Evolutionary conservation across 164 flowering plant genomes (phyloP), one percentile per base, ranked within the genome.

Genomic region (Brasenia schreberi): DNA sequence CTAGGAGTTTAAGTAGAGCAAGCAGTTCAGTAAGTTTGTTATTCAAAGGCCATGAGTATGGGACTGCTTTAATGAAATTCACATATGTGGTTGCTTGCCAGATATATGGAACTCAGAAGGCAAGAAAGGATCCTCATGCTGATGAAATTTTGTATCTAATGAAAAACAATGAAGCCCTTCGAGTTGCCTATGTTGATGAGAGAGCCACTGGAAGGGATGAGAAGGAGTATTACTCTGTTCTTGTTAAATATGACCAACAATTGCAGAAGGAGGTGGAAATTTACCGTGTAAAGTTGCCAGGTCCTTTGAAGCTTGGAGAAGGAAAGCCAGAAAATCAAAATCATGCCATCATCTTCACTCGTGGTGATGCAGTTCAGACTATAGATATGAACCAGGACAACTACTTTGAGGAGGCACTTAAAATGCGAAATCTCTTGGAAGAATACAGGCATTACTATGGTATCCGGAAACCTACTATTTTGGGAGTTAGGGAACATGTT

Each of bases 321-420:
- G 98, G 96, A 6, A 93, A 93, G 69, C 98, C 98, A 0, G 98
- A 93, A 73, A 93, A 93, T 71, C 98, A 93, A 76, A 93, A 93
- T 71, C 98, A 93, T 76, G 95, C 98, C 62, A 74, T 89, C 14
- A 93, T 93, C 66, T 93, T 93, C 69, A 93, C 98, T 5, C 78
- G 98, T 1, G 98, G 98, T 19, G 98, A 93, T 73, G 98, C 97
- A 11, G 19, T 93, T 65, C 98, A 93, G 79, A 85, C 98, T 62
- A 93, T 93, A 73, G 98, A 93, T 77, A 93, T 93, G 98, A 93
- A 90, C 76, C 98, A 90, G 68, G 98, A 93, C 70, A 87, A 83
- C 72, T 89, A 85, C 71, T 90, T 90, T 75, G 98, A 93, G 81
- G 98, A 93, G 80, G 89, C 98, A 19, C 82, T 93, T 9, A 93